Evolutionary conservation across 768 basidiomycete species (phyloP).

Genomic region (Calocybe gangraenosa): DNA sequence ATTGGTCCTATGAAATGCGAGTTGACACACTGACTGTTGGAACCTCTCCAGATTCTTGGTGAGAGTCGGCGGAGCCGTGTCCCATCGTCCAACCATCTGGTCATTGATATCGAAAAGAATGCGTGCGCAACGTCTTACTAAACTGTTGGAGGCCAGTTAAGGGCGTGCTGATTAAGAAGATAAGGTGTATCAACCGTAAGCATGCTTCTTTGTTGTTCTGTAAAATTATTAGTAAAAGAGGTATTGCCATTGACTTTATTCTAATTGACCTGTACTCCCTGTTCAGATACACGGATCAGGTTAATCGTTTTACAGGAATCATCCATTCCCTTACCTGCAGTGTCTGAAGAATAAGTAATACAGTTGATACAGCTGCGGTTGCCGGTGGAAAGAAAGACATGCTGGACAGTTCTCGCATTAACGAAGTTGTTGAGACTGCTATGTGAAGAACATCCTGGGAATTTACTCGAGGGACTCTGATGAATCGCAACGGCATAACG

Average conservation of each 20-base stretch:
- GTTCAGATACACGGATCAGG: neutral
- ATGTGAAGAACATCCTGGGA: constrained; percentile 17
- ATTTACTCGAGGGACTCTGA: constrained; percentile 9
- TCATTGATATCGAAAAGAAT: constrained; percentile 39
- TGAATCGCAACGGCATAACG: constrained; percentile 17
- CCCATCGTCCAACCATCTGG: constrained; percentile 42
- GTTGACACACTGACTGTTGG: constrained; percentile 26
- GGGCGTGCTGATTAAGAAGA: neutral
- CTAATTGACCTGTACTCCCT: constrained; percentile 19
- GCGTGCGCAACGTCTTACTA: constrained; percentile 35
- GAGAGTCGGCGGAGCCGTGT: constrained; percentile 35
- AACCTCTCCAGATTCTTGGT: constrained; percentile 37
- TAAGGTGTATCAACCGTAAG: constrained; percentile 17
- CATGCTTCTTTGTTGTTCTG: constrained; percentile 36
- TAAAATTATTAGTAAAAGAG: constrained; percentile 16
- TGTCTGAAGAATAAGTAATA: constrained; percentile 41
- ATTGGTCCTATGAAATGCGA: neutral
- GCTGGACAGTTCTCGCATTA: constrained; percentile 20
- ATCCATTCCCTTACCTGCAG: constrained; percentile 31
- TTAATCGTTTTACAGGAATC: neutral
- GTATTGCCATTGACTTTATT: neutral
- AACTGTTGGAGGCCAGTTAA: constrained; percentile 3
- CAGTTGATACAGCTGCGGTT: constrained; percentile 31
- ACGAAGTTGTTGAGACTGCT: constrained; percentile 12
- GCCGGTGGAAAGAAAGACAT: constrained; percentile 37